Percentiles rank a stretch among this genome's conserved stretches.
Conservation (phyloP, 495 filamentous ascomycete species). For the Penicillium pancosmium region DNA sequence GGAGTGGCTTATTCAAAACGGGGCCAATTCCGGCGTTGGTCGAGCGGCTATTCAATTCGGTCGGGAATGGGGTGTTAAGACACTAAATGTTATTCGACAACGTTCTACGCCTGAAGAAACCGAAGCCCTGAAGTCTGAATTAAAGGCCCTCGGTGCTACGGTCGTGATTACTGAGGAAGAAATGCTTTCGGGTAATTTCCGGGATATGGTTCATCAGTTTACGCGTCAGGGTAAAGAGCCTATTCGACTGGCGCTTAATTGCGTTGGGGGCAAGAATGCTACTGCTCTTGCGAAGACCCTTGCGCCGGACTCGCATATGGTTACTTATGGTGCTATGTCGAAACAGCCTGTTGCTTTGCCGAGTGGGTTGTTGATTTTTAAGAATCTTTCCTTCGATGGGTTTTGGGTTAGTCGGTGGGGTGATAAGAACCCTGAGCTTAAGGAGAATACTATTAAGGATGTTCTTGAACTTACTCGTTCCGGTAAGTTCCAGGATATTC, state of each 20-base stretch:
- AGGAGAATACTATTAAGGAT: constrained; percentile 77
- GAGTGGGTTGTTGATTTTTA: constrained; percentile 84
- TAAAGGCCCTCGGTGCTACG: constrained; percentile 72
- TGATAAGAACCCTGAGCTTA: constrained; percentile 71
- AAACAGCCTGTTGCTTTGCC: constrained; percentile 79
- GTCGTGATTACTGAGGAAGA: constrained; percentile 81
- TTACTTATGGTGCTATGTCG: constrained; percentile 96
- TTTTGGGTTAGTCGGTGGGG: constrained; percentile 96
- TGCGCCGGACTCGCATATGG: constrained; percentile 66
- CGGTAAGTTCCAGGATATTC: constrained; percentile 81
- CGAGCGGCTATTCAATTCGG: constrained; percentile 85
- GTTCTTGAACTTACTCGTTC: constrained; percentile 71
- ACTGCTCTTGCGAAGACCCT: constrained; percentile 71
- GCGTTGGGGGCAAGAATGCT: constrained; percentile 88
- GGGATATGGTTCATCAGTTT: constrained; percentile 63
- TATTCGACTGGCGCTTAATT: constrained; percentile 82
- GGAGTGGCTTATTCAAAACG: constrained; percentile 95
- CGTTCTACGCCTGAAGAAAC: constrained; percentile 63
- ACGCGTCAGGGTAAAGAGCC: constrained; percentile 69
- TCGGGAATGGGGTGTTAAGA: constrained; percentile 79
- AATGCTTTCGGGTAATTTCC: constrained; percentile 67
- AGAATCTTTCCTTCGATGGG: constrained; percentile 80
- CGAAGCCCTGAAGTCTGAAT: constrained; percentile 67
- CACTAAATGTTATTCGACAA: constrained; percentile 81
- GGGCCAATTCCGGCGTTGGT: constrained; percentile 91